Conservation (phyloP, 1,284 basidiomycete species). For the Cutaneotrichosporon cyanovorans region DNA sequence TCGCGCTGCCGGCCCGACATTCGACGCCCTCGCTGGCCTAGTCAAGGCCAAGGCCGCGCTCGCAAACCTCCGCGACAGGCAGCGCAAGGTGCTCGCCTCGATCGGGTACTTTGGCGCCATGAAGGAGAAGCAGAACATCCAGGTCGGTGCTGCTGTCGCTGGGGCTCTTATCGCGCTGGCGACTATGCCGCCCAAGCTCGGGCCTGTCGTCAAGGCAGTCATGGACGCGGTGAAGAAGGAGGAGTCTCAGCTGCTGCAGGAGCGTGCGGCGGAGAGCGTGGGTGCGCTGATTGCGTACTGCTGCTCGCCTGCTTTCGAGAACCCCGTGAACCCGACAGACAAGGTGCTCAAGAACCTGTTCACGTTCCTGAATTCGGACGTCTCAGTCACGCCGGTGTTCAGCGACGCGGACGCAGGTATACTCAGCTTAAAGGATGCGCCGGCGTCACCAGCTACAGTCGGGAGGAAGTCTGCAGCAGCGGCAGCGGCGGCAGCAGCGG, state of each 20-base stretch:
- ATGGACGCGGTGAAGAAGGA: slow-evolving; percentile 99
- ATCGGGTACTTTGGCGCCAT: slow-evolving; percentile 76
- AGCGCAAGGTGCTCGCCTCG: slow-evolving; percentile 61
- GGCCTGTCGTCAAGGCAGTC: slow-evolving; percentile 89
- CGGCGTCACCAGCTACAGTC: no score
- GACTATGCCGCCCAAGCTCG: slow-evolving; percentile 84
- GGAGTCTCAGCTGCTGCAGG: slow-evolving; percentile 80
- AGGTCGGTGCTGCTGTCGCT: slow-evolving; percentile 81
- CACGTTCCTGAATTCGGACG: slow-evolving; percentile 92
- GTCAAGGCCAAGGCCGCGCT: slow-evolving; percentile 71
- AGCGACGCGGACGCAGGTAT: slow-evolving; percentile 63
- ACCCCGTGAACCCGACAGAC: slow-evolving; percentile 57
- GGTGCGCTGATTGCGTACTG: slow-evolving; percentile 85
- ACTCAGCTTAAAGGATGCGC: slow-evolving; percentile 57
- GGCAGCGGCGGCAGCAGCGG: slow-evolving; percentile 24
- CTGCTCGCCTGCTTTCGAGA: slow-evolving; percentile 56
- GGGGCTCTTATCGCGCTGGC: slow-evolving; percentile 81
- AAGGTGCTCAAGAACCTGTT: slow-evolving; percentile 98
- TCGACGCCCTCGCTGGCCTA: slow-evolving; percentile 54
- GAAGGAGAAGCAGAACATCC: slow-evolving; percentile 79
- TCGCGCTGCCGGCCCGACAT: slow-evolving; percentile 62
- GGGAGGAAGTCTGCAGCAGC: no score
- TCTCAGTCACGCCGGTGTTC: slow-evolving; percentile 82
- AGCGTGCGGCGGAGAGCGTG: slow-evolving; percentile 78
- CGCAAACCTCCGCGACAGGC: slow-evolving; percentile 68